phyloP scores from a whole-genome alignment of 1,139 yeast species.

The Blastobotrys persicus region DNA sequence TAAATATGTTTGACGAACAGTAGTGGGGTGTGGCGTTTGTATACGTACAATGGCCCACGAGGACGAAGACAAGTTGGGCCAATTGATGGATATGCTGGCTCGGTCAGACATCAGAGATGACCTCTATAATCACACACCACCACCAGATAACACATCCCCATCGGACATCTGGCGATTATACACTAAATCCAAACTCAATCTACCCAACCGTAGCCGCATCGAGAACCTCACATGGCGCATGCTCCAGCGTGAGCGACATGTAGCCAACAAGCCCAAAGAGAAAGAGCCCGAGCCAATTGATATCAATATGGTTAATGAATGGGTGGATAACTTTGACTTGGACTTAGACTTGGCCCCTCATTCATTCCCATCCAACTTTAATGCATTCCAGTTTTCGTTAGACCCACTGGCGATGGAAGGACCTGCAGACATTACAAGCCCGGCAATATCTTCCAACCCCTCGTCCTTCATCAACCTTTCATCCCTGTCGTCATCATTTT shows the following conservation, averaged over 20 bases:
- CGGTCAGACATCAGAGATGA: slow-evolving; percentile 2
- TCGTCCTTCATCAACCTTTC: slow-evolving; percentile 1
- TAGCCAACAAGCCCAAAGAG: background rate
- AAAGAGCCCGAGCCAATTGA: background rate
- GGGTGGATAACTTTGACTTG: background rate
- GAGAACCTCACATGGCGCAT: slow-evolving; percentile 84
- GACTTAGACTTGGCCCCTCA: background rate
- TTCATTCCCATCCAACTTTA: background rate
- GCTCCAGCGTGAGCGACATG: slow-evolving; percentile 43
- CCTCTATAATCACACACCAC: slow-evolving; percentile 6
- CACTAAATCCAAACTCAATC: slow-evolving; percentile 68
- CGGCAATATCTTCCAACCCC: background rate
- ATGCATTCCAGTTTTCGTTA: slow-evolving; percentile 33
- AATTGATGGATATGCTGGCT: background rate
- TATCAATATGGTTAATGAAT: background rate
- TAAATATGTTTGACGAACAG: background rate
- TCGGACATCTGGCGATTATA: slow-evolving; percentile 79
- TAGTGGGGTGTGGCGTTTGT: background rate
- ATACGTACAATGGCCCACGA: background rate
- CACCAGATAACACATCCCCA: slow-evolving; percentile 31
- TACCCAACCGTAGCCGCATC: slow-evolving; percentile 73
- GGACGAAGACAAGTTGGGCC: background rate
- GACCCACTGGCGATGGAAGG: slow-evolving; percentile 39
- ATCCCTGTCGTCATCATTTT: slow-evolving; percentile 1
- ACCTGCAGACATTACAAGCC: slow-evolving; percentile 24